Percentiles rank a stretch among this genome's conserved stretches.
phyloP scores from a whole-genome alignment of 495 filamentous ascomycete genomes.

The Annulohypoxylon moriforme region DNA sequence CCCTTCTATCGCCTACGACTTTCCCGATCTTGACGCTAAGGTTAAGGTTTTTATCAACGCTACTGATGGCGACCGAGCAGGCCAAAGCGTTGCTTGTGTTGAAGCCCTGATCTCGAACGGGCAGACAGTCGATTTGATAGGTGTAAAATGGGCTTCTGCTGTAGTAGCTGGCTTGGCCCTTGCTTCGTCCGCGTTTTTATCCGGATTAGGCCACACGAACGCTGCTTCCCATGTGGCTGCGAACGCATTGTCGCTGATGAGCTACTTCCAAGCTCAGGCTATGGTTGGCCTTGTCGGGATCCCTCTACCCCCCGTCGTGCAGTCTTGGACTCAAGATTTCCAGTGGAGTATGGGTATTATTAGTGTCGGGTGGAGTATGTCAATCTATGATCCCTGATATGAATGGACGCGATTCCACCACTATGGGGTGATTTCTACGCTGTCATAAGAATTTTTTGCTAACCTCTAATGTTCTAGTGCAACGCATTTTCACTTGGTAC shows the following conservation, averaged over 20 bases:
- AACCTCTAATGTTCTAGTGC: slow-evolving; percentile 59
- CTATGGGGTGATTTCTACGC: slow-evolving; percentile 56
- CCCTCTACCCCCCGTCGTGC: slow-evolving; percentile 85
- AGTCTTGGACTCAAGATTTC: slow-evolving; percentile 97
- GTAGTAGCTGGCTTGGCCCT: slow-evolving; percentile 88
- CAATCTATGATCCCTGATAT: not conserved
- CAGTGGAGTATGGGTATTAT: slow-evolving; percentile 99
- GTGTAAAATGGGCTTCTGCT: slow-evolving; percentile 91
- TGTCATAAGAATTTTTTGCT: slow-evolving; percentile 13
- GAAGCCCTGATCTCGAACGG: slow-evolving; percentile 90
- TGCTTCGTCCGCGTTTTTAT: slow-evolving; percentile 82
- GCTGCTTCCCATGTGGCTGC: slow-evolving; percentile 95
- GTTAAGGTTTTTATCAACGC: slow-evolving; percentile 85
- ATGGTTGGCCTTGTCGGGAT: slow-evolving; percentile 90
- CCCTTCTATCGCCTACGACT: slow-evolving; percentile 86
- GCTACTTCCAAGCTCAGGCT: slow-evolving; percentile 96
- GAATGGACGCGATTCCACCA: slow-evolving; percentile 49
- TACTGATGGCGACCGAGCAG: slow-evolving; percentile 61
- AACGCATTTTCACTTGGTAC: slow-evolving; percentile 93
- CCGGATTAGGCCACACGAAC: slow-evolving; percentile 89
- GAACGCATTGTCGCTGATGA: slow-evolving; percentile 89
- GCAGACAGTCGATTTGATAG: slow-evolving; percentile 89
- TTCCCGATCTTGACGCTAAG: slow-evolving; percentile 93
- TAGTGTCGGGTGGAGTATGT: slow-evolving; percentile 67
- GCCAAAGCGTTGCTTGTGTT: slow-evolving; percentile 81